Conservation (phyloP, 768 basidiomycete species). For the Termitomyces sp. region DNA sequence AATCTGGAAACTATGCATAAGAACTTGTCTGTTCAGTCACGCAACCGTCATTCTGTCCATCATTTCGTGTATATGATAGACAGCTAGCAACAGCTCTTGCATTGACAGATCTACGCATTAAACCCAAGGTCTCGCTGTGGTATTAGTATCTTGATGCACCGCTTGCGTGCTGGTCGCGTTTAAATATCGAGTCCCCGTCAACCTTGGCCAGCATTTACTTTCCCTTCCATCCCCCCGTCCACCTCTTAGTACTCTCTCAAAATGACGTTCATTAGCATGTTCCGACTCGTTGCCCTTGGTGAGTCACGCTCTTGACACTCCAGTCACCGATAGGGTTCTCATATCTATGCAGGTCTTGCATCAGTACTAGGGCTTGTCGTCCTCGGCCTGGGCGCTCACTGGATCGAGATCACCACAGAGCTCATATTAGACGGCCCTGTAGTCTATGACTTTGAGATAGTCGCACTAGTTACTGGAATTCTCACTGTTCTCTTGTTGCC, state of each 20-base stretch:
- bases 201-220: neutral
- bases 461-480: slow-evolving; percentile 8
- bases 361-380: slow-evolving; percentile 6
- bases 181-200: neutral
- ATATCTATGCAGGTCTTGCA: slow-evolving; percentile 4
- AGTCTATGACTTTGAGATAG: slow-evolving; percentile 7
- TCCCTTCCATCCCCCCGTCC: neutral
- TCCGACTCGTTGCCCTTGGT: slow-evolving; percentile 5
- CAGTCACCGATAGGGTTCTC: neutral
- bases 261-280: slow-evolving; percentile 13
- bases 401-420: slow-evolving; percentile 1
- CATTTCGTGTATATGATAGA: neutral
- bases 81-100: neutral
- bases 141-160: neutral
- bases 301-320: neutral
- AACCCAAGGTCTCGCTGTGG: neutral
- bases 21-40: neutral
- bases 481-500: slow-evolving; percentile 6
- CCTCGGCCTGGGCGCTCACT: slow-evolving; percentile 10
- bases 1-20: neutral
- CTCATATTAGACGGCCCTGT: too few relatives aligned
- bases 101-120: neutral
- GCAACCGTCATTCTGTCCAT: neutral
- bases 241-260: neutral
- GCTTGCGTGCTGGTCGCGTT: neutral